phyloP scores from a whole-genome alignment of 345 rosid species.

The Euphorbia peplus region DNA sequence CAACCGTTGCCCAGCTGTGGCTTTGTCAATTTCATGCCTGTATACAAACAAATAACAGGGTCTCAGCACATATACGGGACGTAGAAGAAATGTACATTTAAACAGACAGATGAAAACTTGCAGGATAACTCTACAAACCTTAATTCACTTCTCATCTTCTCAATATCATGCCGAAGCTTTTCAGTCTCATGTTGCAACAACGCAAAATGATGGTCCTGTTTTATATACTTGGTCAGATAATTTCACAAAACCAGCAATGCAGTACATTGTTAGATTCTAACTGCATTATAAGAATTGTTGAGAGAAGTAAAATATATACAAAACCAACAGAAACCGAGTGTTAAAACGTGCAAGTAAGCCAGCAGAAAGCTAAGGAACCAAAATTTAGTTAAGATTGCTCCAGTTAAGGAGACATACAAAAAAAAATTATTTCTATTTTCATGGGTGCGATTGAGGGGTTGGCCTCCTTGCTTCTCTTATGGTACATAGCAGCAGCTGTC shows the following conservation, averaged over 20 bases:
- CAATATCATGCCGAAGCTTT: slow-evolving; percentile 25
- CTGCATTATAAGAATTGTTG: not conserved
- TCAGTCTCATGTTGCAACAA: slow-evolving; percentile 34
- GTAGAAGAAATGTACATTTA: not conserved
- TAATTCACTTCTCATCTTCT: slow-evolving; percentile 27
- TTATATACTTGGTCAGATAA: not conserved
- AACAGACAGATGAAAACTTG: not conserved
- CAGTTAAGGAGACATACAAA: not conserved
- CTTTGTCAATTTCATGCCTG: slow-evolving; percentile 36
- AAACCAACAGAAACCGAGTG: not conserved
- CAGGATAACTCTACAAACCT: slow-evolving; percentile 15
- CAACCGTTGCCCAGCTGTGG: slow-evolving; percentile 30
- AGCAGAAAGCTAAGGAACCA: not conserved
- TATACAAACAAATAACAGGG: not conserved
- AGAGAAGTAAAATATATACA: not conserved
- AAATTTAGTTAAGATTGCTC: not conserved
- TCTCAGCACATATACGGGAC: not conserved
- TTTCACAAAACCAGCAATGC: not conserved
- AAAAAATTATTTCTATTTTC: not conserved
- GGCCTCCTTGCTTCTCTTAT: no score
- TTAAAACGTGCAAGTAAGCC: not conserved
- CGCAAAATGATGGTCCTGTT: slow-evolving; percentile 32
- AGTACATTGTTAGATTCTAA: not conserved
- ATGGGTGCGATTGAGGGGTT: not conserved
- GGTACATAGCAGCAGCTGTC: not conserved